Base-by-base conservation (phyloP, 192 early-diverging fungal species). In the Backusella psychrophila region DNA sequence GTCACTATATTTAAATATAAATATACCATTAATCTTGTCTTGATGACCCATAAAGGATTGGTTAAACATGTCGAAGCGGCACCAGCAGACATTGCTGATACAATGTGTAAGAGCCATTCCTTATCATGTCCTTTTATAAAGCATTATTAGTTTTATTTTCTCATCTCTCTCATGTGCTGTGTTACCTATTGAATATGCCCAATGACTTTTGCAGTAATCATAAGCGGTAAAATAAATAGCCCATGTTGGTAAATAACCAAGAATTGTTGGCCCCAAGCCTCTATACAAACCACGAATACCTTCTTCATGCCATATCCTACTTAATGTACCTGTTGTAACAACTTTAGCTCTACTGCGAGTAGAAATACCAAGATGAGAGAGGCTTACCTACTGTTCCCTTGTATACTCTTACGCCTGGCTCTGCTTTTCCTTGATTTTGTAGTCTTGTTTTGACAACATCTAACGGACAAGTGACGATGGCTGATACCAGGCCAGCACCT, bases 361-460 rank as follows among this genome's bases (percentile, higher is more conserved):
- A 39, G 38, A 39, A 12, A 3, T 3, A 12, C 38, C 38, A 12
- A 39, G 38, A 39, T 3, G 12, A 38, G 17, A 11, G 9, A 8
- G 12, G 2, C 66, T 69, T 83, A 84, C 88, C 86, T 76, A 81
- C 77, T 77, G 85, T 88, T 21, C 90, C 91, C 17, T 79, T 82
- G 79, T 93, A 94, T 38, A 78, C 59, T 46, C 59, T 81, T 78
- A 81, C 19, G n/a, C 74, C 73, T 6, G 78, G 68, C 52, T 75
- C 34, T 15, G 76, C 34, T 23, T 75, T 76, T 26, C 84, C 86
- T 78, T 97, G 94, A 80, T 99, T 96, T 83, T 99, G 97, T 63
- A 97, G 85, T 36, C 97, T 86, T 38, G 96, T 94, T 77, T 99
- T 99, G 69, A 95, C 93, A 14, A 99, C 94, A 82, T 99, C 97